Percentiles rank a stretch among this genome's conserved stretches.
These are phyloP conservation scores for Aspergillus sp. DNA, from an alignment of 2,329 filamentous ascomycete genomes.

Conservation along the genomic window DNA sequence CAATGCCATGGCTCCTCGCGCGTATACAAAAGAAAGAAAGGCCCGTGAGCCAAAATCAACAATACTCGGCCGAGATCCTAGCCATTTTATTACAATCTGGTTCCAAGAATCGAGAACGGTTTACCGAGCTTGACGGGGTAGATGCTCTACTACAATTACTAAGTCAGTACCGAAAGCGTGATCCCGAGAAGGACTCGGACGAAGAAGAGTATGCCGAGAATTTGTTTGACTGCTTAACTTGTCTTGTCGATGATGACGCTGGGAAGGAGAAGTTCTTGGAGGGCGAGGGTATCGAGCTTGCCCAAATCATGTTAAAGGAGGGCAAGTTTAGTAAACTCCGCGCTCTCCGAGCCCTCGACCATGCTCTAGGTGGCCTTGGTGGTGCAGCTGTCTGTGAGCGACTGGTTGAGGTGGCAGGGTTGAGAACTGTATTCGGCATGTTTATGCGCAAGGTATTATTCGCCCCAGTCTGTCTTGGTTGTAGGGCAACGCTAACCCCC, in stretches of 20 bases:
- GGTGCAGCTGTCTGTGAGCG: slow-evolving; percentile 67
- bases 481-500: background rate
- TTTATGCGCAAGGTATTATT: slow-evolving; percentile 72
- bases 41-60: slow-evolving; percentile 81
- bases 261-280: slow-evolving; percentile 83
- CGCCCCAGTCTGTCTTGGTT: background rate
- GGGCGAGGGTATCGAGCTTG: slow-evolving; percentile 88
- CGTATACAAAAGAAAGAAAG: slow-evolving; percentile 70
- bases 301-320: slow-evolving; percentile 86
- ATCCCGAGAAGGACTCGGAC: slow-evolving; percentile 79
- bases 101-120: slow-evolving; percentile 59
- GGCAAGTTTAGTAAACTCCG: slow-evolving; percentile 78
- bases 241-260: slow-evolving; percentile 69
- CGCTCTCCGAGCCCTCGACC: slow-evolving; percentile 79
- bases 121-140: slow-evolving; percentile 68
- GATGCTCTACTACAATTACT: slow-evolving; percentile 81
- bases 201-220: slow-evolving; percentile 97
- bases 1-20: slow-evolving; percentile 75
- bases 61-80: slow-evolving; percentile 89
- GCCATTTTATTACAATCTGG: slow-evolving; percentile 84
- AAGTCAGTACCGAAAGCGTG: slow-evolving; percentile 78
- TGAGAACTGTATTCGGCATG: slow-evolving; percentile 80
- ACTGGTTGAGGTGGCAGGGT: slow-evolving; percentile 77
- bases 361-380: slow-evolving; percentile 65
- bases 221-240: slow-evolving; percentile 82